Evolutionary conservation across 2,329 filamentous ascomycete genomes (phyloP).

Genomic region (Penicillium frequentans): DNA sequence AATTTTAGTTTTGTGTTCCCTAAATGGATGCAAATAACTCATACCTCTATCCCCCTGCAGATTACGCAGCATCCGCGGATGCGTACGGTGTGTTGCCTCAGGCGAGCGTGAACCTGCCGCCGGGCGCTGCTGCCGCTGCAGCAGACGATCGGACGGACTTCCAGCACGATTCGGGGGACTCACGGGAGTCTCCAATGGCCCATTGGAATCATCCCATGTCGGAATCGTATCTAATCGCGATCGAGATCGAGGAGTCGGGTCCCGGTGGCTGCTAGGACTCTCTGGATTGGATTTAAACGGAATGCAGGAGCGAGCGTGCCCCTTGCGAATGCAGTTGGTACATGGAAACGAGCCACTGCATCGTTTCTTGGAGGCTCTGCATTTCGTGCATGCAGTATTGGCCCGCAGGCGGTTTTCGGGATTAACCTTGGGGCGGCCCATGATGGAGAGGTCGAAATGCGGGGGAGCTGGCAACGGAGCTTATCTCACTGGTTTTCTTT

Average conservation of each 20-base stretch:
- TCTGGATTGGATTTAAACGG: conserved; percentile 32
- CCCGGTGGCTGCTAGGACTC: conserved; percentile 11
- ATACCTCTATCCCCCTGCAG: conserved; percentile 54
- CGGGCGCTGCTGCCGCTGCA: background rate
- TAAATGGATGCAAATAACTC: background rate
- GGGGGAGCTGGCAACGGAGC: background rate
- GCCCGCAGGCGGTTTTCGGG: conserved; percentile 52
- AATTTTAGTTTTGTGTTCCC: background rate
- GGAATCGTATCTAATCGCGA: background rate
- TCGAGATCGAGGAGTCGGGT: conserved; percentile 1
- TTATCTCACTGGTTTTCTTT: background rate
- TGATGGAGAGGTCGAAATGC: conserved; percentile 25
- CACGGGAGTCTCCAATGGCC: background rate
- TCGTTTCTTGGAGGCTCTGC: conserved; percentile 53
- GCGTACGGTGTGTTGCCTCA: conserved; percentile 32
- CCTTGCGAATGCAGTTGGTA: conserved; percentile 48
- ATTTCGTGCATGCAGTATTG: conserved; percentile 51
- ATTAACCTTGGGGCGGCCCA: conserved; percentile 55
- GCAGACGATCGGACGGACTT: background rate
- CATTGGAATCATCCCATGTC: background rate
- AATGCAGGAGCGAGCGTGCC: conserved; percentile 40
- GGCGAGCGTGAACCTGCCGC: conserved; percentile 23
- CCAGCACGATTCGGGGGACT: conserved; percentile 1
- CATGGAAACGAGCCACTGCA: conserved; percentile 53
- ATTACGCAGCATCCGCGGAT: conserved; percentile 51